Evolutionary conservation across 192 early-diverging fungal genomes (phyloP), one percentile per base, ranked within the genome.

Genomic region (Umbelopsis isabellina): DNA sequence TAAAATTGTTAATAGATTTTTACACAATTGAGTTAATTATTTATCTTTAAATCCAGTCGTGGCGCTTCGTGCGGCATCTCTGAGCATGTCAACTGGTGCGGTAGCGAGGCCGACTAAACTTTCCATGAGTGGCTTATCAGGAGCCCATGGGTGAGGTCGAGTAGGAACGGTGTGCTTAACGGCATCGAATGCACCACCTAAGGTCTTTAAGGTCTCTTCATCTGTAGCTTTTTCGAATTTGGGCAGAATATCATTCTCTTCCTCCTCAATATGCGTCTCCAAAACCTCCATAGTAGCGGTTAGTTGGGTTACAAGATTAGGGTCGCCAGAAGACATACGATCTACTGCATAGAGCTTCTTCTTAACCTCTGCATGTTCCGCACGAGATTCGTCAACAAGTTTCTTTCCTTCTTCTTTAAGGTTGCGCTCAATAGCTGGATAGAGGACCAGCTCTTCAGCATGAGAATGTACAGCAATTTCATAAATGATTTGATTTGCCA

Each of bases 391-490:
- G 30, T 61, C 55, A 2, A 23, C 55, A 9, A 61, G 15, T 37
- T 61, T 23, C 55, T 61, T 61, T 16, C 55, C 55, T 27, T 61
- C 22, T 0, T 16, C 25, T 15, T 15, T 23, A 0, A 61, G 23
- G 20, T 9, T 33, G 50, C 9, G 13, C 25, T 20, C 21, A 25
- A 27, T 33, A 37, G 55, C 55, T 37, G 55, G 27, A 9, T 61
- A 61, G 6, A 61, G 25, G 8, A 61, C 25, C 5, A 61, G 55
- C 33, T 61, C 55, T 37, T 61, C 55, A 10, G 55, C 55, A 61
- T 61, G 55, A 18, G 55, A 61, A 37, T 61, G 55, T 15, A 61
- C 55, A 33, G 55, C 55, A 61, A 61, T 23, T 8, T 61, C 33
- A 61, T 61, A 61, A 4, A 61, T 37, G 16, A 61, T 37, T 37